Evolutionary conservation across 176 grass and related monocot species (phyloP), one percentile per base, ranked within the genome.

Genomic region (Alloteropsis semialata): DNA sequence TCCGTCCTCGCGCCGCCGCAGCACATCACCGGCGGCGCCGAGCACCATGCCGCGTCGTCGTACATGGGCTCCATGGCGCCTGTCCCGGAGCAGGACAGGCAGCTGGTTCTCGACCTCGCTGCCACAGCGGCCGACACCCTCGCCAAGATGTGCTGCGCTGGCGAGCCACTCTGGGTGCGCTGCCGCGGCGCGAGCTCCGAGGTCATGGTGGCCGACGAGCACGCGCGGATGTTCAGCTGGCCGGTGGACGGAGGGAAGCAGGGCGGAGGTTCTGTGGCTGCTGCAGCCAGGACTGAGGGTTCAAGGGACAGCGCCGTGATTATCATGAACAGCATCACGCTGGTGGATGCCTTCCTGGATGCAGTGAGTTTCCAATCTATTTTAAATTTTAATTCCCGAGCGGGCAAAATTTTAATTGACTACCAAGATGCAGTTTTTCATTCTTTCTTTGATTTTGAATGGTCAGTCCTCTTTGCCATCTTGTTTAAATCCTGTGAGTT

Each of bases 251-350:
- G 65, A 11, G 75, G 74, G 54, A 93, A 91, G 81, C 92, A 92
- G 11, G 32, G 42, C 0, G 61, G 24, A 5, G 29, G 55, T 48
- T 73, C 74, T 0, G 22, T 15, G 6, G 44, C 33, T 18, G 60
- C 59, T 33, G 19, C 56, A 2, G 43, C 81, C 13, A 93, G 91
- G 87, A 87, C 89, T 0, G 97, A 99, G 65, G 87, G 89, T 22
- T 94, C 97, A 0, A 83, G 91, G n/a, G 93, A 96, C 75, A 87
- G 73, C 36, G 85, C 97, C 0, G 85, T 96, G 46, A 85, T 99
- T 32, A 99, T 99, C 76, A 96, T 99, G 97, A 99, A 96, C 82
- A 94, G 93, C 87, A 92, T 96, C 77, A 96, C 93, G 2, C 54
- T 99, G 77, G 97, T 99, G 2, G 93, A 96, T 56, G 89, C 97